These are phyloP conservation scores for Beauveria sp. DNA, from an alignment of 2,329 filamentous ascomycete genomes.

Conservation along the genomic window DNA sequence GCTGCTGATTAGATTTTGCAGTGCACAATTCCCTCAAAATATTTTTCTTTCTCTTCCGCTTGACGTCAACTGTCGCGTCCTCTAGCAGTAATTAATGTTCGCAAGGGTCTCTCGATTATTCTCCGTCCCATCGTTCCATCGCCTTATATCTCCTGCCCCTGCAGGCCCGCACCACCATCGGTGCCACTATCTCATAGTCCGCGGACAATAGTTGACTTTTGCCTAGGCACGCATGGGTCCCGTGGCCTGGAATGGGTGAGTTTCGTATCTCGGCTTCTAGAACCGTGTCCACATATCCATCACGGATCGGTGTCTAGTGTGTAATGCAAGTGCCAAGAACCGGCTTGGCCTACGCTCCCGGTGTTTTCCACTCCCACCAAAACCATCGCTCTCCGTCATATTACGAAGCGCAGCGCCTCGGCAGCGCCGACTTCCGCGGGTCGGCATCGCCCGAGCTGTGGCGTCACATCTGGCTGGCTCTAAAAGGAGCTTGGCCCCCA, in stretches of 20 bases:
- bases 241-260: not conserved
- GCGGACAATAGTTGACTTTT: not conserved
- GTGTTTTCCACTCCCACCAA: not conserved
- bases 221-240: not conserved
- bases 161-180: not conserved
- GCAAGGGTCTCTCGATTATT: not conserved
- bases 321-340: not conserved
- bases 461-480: not conserved
- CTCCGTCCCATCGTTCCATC: not conserved
- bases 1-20: not conserved
- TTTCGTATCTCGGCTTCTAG: not conserved
- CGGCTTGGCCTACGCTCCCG: not conserved
- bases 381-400: not conserved
- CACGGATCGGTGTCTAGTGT: not conserved
- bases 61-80: slow-evolving; percentile 1
- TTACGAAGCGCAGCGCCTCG: not conserved
- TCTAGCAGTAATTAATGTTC: not conserved
- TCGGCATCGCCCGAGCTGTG: not conserved
- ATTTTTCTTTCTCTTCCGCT: not conserved
- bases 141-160: slow-evolving; percentile 1
- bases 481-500: not conserved
- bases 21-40: not conserved
- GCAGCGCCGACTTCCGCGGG: not conserved
- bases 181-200: not conserved
- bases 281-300: not conserved